A percentile compares a stretch with the other conserved stretches of the same genome.
phyloP scores from a whole-genome alignment of 176 grass and related monocot genomes.

The Oryza officinalis region DNA sequence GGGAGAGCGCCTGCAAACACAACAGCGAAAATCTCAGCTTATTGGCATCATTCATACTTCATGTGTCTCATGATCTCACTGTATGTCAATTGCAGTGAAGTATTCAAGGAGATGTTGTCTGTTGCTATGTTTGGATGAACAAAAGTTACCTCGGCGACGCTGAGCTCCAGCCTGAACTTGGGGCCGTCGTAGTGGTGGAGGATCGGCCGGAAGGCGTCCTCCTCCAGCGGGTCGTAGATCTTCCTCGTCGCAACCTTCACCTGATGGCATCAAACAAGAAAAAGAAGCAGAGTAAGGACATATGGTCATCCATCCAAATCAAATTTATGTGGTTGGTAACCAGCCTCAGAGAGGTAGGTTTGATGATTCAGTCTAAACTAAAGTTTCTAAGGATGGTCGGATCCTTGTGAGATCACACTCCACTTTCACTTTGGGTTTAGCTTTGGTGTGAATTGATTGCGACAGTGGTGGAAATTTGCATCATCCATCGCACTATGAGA shows the following conservation, averaged over 20 bases:
- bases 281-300: not conserved
- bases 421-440: not conserved
- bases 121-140: not conserved
- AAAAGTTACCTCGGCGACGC: conserved; percentile 64
- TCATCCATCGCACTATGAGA: not conserved
- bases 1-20: conserved; percentile 60
- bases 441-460: not conserved
- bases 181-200: conserved; percentile 99
- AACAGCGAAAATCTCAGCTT: conserved; percentile 2
- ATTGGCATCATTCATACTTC: not conserved
- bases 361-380: not conserved
- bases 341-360: not conserved
- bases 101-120: not conserved
- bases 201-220: conserved; percentile 94
- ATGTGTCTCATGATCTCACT: not conserved
- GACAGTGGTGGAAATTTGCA: not conserved
- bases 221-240: conserved; percentile 80
- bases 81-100: not conserved
- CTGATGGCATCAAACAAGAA: conserved; percentile 36
- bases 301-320: not conserved
- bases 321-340: not conserved
- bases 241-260: conserved; percentile 76
- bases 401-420: not conserved
- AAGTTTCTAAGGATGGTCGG: not conserved
- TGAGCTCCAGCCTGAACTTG: conserved; percentile 94